Evolutionary conservation across 768 basidiomycete genomes (phyloP).

Genomic region (Mycena olivaceomarginata): DNA sequence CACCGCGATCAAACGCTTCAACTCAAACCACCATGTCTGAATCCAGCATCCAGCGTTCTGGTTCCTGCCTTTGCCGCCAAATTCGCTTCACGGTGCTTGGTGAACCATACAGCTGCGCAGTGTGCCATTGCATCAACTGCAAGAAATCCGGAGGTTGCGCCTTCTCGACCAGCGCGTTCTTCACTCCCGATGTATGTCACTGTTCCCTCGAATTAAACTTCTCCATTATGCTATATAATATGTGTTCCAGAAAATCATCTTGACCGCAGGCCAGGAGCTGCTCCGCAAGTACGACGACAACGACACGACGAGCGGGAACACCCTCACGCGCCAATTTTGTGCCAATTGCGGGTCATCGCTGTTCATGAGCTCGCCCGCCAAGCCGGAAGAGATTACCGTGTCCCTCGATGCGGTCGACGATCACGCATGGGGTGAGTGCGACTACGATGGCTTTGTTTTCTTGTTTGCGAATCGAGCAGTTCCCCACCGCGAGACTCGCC

Average conservation of each 20-base stretch:
- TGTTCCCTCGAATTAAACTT: neutral
- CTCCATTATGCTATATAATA: no score
- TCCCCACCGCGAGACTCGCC: slow-evolving; percentile 36
- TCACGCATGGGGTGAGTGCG: slow-evolving; percentile 38
- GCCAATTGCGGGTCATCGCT: slow-evolving; percentile 50
- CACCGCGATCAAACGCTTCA: no score
- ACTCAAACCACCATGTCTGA: neutral
- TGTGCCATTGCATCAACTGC: slow-evolving; percentile 52
- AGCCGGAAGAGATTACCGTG: slow-evolving; percentile 18
- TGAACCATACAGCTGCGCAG: slow-evolving; percentile 42
- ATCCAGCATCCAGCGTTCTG: slow-evolving; percentile 4
- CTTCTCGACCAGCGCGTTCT: slow-evolving; percentile 51
- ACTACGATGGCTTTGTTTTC: neutral
- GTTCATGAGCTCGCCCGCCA: slow-evolving; percentile 44
- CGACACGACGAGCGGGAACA: slow-evolving; percentile 48
- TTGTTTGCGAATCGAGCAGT: neutral
- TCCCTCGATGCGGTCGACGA: neutral
- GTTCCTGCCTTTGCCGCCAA: slow-evolving; percentile 38
- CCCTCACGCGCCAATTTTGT: slow-evolving; percentile 52
- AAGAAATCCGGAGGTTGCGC: slow-evolving; percentile 50
- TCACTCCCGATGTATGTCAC: slow-evolving; percentile 47
- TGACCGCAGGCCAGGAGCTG: slow-evolving; percentile 47
- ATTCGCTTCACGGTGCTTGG: slow-evolving; percentile 37
- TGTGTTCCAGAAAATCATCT: slow-evolving; percentile 6
- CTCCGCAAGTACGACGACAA: slow-evolving; percentile 49